A percentile compares a stretch with the other conserved stretches of the same genome.
phyloP scores from a whole-genome alignment of 257 asterid species.

The Agastache rugosa region DNA sequence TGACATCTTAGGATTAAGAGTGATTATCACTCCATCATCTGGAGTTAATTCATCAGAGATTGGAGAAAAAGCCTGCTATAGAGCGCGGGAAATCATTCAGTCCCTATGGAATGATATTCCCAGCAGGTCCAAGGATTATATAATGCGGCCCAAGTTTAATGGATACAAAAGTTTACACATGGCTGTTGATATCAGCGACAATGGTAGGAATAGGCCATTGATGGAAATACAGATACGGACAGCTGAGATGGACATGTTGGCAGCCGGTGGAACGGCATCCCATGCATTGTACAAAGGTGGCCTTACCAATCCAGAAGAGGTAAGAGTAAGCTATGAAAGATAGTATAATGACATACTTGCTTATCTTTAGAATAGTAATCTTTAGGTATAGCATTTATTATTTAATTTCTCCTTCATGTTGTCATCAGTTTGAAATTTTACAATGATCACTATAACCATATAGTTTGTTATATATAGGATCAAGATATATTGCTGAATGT shows the following conservation, averaged over 20 bases:
- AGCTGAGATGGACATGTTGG: conserved; percentile 82
- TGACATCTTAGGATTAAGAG: conserved; percentile 83
- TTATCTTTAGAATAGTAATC: background rate
- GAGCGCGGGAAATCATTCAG: conserved; percentile 73
- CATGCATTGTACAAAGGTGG: conserved; percentile 94
- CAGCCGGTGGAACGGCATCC: conserved; percentile 93
- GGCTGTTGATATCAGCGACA: conserved; percentile 79
- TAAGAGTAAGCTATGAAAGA: conserved; percentile 30
- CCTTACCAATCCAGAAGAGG: conserved; percentile 89
- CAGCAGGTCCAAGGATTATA: conserved; percentile 84
- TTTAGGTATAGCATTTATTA: background rate
- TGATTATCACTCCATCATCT: conserved; percentile 58
- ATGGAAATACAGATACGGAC: conserved; percentile 97
- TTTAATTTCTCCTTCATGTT: background rate
- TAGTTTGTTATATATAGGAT: conserved; percentile 3
- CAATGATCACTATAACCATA: background rate
- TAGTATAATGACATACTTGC: conserved; percentile 1
- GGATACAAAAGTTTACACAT: conserved; percentile 92
- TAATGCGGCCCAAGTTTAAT: conserved; percentile 73
- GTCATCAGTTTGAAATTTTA: conserved; percentile 10
- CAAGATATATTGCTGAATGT: conserved; percentile 5
- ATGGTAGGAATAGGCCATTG: conserved; percentile 58
- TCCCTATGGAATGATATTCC: conserved; percentile 84
- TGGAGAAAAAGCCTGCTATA: conserved; percentile 85
- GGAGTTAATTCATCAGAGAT: conserved; percentile 41